Base-by-base conservation (phyloP, 1,284 basidiomycete genomes). In the Trametes pubescens region DNA sequence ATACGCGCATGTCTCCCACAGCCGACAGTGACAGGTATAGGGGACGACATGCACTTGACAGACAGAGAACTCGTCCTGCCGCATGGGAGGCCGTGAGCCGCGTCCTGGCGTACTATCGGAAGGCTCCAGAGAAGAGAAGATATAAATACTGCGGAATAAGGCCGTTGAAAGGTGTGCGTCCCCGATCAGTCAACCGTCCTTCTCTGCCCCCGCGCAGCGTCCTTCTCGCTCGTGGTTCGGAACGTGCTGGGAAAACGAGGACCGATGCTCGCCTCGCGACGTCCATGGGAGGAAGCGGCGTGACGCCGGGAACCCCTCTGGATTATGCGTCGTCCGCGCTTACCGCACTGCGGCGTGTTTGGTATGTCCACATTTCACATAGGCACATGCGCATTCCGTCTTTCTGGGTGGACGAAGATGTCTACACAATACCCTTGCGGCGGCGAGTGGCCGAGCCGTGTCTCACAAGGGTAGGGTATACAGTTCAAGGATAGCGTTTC, bases 161-260 rank as follows among this genome's bases (percentile, higher is more conserved):
- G 35, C 14, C 16, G 22, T 13, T 51, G 49, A 51, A 43, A 43
- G 40, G 14, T 14, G 29, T 51, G 49, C 49, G 29, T 51, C 4
- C 18, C 9, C 49, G 49, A 51, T 51, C 49, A 51, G 49, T 51
- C 49, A 51, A 51, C 2, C 18, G 32, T 16, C 49, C 49, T 51
- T 51, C 49, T 51, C 29, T 21, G 16, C 49, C 18, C 49, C 49
- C 29, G 49, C 32, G 49, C 29, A 7, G 49, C 9, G 49, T 10
- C 11, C 18, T 51, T 35, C 32, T 51, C 16, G 16, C n/a, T 8
- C 29, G 49, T 51, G 29, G 10, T 21, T 3, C 9, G 26, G 13
- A 26, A 2, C 10, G 21, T 49, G 26, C 7, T 51, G 49, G 29
- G 49, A 51, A 47, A 11, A 13, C 14, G 18, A 21, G 14, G 26